A percentile compares a stretch with the other conserved stretches of the same genome.
phyloP scores from a whole-genome alignment of 768 basidiomycete genomes.

The Amyloporia xantha region DNA sequence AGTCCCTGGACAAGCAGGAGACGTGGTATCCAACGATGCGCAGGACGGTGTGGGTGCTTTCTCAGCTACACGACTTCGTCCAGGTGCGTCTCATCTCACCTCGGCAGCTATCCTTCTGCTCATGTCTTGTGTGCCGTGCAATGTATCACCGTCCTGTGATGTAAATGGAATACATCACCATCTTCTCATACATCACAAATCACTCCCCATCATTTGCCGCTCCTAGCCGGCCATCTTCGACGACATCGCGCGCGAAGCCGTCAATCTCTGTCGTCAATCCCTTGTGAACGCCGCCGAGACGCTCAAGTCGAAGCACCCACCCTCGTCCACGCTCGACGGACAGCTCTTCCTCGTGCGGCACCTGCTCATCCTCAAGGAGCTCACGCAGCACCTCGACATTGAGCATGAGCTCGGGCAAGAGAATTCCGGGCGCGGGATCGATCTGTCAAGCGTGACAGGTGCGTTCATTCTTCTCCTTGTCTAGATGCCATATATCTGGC shows the following conservation, averaged over 20 bases:
- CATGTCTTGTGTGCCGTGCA: no score
- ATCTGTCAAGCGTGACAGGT: slow-evolving; percentile 58
- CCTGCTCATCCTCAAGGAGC: slow-evolving; percentile 86
- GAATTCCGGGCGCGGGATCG: slow-evolving; percentile 33
- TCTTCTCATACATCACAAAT: no score
- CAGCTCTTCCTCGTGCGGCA: slow-evolving; percentile 88
- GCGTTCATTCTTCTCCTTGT: slow-evolving; percentile 13
- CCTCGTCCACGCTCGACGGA: slow-evolving; percentile 53
- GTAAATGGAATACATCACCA: no score
- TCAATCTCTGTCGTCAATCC: slow-evolving; percentile 76
- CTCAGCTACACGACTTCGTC: slow-evolving; percentile 85
- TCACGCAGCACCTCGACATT: slow-evolving; percentile 71
- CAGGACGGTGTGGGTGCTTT: slow-evolving; percentile 88
- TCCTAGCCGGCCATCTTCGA: slow-evolving; percentile 90
- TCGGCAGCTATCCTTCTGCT: no score
- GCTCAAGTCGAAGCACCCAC: slow-evolving; percentile 44
- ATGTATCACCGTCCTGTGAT: no score
- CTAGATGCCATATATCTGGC: slow-evolving; percentile 4
- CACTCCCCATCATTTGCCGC: no score
- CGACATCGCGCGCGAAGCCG: slow-evolving; percentile 93
- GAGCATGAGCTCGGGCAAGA: not conserved
- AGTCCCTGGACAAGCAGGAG: slow-evolving; percentile 66
- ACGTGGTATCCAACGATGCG: slow-evolving; percentile 90
- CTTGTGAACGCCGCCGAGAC: slow-evolving; percentile 66
- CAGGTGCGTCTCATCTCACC: slow-evolving; percentile 57